phyloP scores from a whole-genome alignment of 2,329 filamentous ascomycete species.

The Neoascochyta sp. region DNA sequence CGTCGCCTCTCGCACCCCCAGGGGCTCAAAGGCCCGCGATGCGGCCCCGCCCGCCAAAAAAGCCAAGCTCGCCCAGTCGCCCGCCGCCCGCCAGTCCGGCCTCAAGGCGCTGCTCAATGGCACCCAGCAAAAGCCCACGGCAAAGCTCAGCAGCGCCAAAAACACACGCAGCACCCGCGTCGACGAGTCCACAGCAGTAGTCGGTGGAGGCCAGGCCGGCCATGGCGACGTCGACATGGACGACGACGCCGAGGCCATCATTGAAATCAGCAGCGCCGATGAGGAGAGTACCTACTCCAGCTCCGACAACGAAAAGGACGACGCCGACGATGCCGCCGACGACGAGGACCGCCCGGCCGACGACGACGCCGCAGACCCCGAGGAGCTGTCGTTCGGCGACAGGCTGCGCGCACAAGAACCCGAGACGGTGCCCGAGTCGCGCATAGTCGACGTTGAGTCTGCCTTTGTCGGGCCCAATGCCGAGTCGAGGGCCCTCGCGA shows the following conservation, averaged over 20 bases:
- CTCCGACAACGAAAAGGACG: slow-evolving; percentile 33
- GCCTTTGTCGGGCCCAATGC: slow-evolving; percentile 46
- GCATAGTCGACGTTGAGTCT: slow-evolving; percentile 69
- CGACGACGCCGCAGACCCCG: slow-evolving; percentile 38
- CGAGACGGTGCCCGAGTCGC: slow-evolving; percentile 22
- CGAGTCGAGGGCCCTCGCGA: slow-evolving; percentile 45
- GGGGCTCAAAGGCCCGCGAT: slow-evolving; percentile 22
- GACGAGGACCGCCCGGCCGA: slow-evolving; percentile 38
- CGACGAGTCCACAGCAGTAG: slow-evolving; percentile 55
- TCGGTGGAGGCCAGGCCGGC: slow-evolving; percentile 49
- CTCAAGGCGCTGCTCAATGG: slow-evolving; percentile 34
- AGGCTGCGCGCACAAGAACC: slow-evolving; percentile 64
- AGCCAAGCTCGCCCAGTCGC: slow-evolving; percentile 32
- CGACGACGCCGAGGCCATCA: slow-evolving; percentile 36
- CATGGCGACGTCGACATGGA: slow-evolving; percentile 42
- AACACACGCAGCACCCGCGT: slow-evolving; percentile 51
- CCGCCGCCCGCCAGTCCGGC: slow-evolving; percentile 22
- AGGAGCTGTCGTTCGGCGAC: slow-evolving; percentile 79
- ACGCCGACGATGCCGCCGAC: slow-evolving; percentile 16
- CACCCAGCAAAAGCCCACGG: slow-evolving; percentile 39
- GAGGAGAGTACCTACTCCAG: slow-evolving; percentile 41
- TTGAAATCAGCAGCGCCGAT: slow-evolving; percentile 48
- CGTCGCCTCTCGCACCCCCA: slow-evolving; percentile 25
- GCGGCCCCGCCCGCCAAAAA: slow-evolving; percentile 37
- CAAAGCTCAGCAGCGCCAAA: slow-evolving; percentile 53